Conservation (phyloP, 208 protist species). For the Trypanosoma cruzi region DNA sequence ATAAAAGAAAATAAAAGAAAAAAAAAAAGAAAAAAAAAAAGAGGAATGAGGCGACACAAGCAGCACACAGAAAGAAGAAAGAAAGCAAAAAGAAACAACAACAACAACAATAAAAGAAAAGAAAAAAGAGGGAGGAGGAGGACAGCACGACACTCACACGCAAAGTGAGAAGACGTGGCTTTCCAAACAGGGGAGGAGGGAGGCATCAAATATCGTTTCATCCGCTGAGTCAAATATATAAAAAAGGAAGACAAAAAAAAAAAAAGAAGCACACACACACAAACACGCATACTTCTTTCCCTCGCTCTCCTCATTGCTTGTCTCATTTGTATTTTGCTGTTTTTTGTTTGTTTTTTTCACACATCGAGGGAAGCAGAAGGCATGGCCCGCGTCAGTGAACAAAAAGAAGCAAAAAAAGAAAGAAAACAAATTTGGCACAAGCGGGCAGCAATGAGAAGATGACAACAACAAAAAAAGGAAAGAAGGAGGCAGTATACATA, state of each 20-base stretch:
- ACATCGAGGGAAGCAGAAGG: not conserved
- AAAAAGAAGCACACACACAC: not conserved
- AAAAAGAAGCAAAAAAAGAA: slow-evolving; percentile 6
- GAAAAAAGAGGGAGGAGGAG: not conserved
- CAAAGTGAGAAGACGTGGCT: not conserved
- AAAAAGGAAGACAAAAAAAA: not conserved
- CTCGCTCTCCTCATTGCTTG: not conserved
- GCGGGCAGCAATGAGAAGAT: not conserved
- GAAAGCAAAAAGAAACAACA: not conserved
- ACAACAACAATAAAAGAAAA: not conserved
- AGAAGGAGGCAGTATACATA: not conserved
- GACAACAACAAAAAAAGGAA: not conserved
- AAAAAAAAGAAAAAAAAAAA: not conserved
- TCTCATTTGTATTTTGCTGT: not conserved
- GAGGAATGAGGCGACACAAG: not conserved
- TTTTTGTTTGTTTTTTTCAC: not conserved
- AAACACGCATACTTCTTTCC: not conserved
- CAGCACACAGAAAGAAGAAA: not conserved
- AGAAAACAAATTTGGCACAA: slow-evolving; percentile 10
- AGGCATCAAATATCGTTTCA: not conserved
- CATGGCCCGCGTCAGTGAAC: not conserved
- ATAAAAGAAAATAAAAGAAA: not conserved
- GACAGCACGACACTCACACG: not conserved
- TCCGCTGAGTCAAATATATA: not conserved
- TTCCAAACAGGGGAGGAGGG: too few relatives aligned